These are phyloP conservation scores for Cercospora janseana DNA, from an alignment of 2,329 filamentous ascomycete genomes.

Conservation along the genomic window DNA sequence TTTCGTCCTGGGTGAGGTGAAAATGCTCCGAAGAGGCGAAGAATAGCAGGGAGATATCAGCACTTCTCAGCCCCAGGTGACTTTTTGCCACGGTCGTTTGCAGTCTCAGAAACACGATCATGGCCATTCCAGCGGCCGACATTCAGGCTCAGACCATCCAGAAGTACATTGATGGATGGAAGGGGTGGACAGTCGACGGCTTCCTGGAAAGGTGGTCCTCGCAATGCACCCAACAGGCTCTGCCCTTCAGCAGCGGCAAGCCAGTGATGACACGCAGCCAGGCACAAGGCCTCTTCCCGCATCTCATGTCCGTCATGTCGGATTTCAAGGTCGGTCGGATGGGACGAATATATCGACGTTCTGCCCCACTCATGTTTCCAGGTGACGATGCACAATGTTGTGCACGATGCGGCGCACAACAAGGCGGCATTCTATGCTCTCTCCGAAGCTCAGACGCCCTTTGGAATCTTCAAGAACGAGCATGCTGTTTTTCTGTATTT, in stretches of 20 bases:
- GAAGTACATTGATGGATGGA: neutral
- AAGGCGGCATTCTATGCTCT: constrained; percentile 10
- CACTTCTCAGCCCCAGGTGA: too few relatives aligned
- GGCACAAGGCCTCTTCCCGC: neutral
- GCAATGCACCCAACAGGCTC: neutral
- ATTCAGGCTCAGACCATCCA: neutral
- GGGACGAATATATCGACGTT: neutral
- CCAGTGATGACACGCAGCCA: neutral
- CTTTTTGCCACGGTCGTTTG: too few relatives aligned
- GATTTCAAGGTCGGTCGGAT: neutral
- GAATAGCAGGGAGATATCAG: too few relatives aligned
- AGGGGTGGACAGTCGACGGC: neutral
- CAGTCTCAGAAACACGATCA: too few relatives aligned
- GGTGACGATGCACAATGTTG: constrained; percentile 5
- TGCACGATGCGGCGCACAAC: neutral
- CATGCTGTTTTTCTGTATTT: constrained; percentile 2
- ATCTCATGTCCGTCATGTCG: neutral
- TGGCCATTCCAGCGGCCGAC: neutral
- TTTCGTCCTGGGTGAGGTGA: too few relatives aligned
- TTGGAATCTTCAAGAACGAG: constrained; percentile 2
- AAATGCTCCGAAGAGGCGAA: too few relatives aligned
- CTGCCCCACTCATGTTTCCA: neutral
- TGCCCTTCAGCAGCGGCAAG: constrained; percentile 2
- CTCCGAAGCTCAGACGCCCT: neutral
- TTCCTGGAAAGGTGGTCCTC: neutral